These are phyloP conservation scores for Syncephalis plumigaleata DNA, from an alignment of 371 early-diverging fungal genomes.

Conservation along the genomic window DNA sequence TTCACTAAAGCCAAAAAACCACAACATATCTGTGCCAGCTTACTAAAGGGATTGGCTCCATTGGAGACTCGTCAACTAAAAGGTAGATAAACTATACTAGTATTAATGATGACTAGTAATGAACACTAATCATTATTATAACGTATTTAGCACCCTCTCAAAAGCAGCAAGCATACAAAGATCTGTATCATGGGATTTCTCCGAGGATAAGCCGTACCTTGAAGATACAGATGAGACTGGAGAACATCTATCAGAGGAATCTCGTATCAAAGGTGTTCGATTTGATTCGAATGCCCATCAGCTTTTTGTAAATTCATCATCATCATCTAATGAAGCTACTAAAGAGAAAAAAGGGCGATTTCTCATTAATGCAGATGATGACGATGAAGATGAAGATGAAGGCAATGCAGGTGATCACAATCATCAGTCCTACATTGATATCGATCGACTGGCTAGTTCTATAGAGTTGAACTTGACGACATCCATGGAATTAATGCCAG, in stretches of 20 bases:
- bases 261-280: not conserved
- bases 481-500: slow-evolving; percentile 1
- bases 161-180: no score
- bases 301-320: slow-evolving; percentile 7
- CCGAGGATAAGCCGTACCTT: slow-evolving; percentile 6
- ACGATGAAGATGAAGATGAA: not conserved
- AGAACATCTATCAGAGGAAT: not conserved
- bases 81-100: slow-evolving; percentile 15
- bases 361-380: not conserved
- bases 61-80: slow-evolving; percentile 39
- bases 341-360: not conserved
- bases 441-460: not conserved
- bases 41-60: slow-evolving; percentile 49
- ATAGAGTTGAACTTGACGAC: slow-evolving; percentile 2
- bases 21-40: slow-evolving; percentile 31
- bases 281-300: slow-evolving; percentile 7
- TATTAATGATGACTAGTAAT: no score
- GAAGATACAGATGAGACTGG: not conserved
- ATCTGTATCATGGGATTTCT: no score
- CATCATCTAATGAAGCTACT: slow-evolving; percentile 2
- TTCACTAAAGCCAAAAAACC: slow-evolving; percentile 69
- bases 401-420: no score
- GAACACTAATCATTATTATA: no score
- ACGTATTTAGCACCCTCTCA: no score
- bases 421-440: no score